Evolutionary conservation across 2,329 filamentous ascomycete genomes (phyloP).

Genomic region (Microascus cirrosus): DNA sequence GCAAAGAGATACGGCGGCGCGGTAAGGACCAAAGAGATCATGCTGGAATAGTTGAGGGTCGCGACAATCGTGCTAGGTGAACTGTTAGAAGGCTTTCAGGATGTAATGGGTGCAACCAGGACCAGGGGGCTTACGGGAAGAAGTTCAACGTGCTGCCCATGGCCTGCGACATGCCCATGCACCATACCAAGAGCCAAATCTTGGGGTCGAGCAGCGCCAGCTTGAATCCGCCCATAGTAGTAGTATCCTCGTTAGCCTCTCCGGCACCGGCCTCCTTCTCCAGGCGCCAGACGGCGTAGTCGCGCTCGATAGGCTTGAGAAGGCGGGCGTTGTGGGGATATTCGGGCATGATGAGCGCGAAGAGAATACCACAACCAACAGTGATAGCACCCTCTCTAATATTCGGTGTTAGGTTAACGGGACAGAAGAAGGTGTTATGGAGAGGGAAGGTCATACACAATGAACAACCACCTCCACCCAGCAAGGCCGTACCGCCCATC

Average conservation of each 20-base stretch:
- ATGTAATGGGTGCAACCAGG: neutral
- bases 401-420: neutral
- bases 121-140: constrained; percentile 7
- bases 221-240: constrained; percentile 37
- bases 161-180: constrained; percentile 22
- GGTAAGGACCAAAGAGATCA: constrained; percentile 49
- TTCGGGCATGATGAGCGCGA: constrained; percentile 47
- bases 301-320: constrained; percentile 25
- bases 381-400: constrained; percentile 50
- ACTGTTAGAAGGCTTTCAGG: constrained; percentile 6
- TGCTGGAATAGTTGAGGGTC: constrained; percentile 50
- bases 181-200: constrained; percentile 40
- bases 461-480: constrained; percentile 43
- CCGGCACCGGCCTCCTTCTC: constrained; percentile 56
- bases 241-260: constrained; percentile 44
- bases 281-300: constrained; percentile 47
- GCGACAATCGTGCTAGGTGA: constrained; percentile 40
- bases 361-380: constrained; percentile 42
- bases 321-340: constrained; percentile 30
- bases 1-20: constrained; percentile 52
- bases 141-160: constrained; percentile 22
- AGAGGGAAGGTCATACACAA: constrained; percentile 15
- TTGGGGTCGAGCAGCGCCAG: constrained; percentile 45
- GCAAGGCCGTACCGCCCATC: constrained; percentile 31
- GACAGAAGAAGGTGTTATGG: neutral